Base-by-base conservation (phyloP, 345 rosid species). In the Pistacia vera region DNA sequence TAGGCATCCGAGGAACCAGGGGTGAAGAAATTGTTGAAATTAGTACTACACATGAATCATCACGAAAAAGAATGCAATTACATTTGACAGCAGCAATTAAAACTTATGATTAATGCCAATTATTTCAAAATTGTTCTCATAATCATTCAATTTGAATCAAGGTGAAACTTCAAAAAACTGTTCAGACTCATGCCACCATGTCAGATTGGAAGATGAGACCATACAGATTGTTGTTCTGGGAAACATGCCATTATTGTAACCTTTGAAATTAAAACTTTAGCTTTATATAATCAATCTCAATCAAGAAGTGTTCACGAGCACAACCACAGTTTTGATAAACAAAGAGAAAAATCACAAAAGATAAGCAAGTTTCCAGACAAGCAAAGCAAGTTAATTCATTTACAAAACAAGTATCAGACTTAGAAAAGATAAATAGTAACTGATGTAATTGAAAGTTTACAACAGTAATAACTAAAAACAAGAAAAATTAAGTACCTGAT, bases 401-500 rank as follows among this genome's bases (percentile, higher is more conserved):
- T 44, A 41, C 8, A 44, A 12, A 41, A 56, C 75, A 71, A 48
- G 25, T 12, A 60, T 4, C 16, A 1, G 12, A 64, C 57, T 16
- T 51, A 17, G 33, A 44, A n/a, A 44, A 44, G 25, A 44, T 66
- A 16, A 20, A 44, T n/a, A 66, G 35, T 9, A 33, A 66, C 17
- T n/a, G 4, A 66, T 11, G 4, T 30, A 35, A 70, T 8, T 2
- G 0, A 4, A 44, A 25, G 41, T 41, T 41, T 22, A 41, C 55
- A 71, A 20, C 2, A 63, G 14, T 8, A 22, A 59, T 5, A 17
- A 33, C 30, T 10, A 64, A 6, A 9, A 73, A 49, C 14, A 46
- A 44, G 36, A 41, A 60, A 35, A 38, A 60, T 63, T 2, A 63
- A 66, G 28, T 25, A 84, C 85, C 83, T 70, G 75, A 84, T 84